These are phyloP conservation scores for Cercophora scortea DNA, from an alignment of 495 filamentous ascomycete species.

Conservation along the genomic window DNA sequence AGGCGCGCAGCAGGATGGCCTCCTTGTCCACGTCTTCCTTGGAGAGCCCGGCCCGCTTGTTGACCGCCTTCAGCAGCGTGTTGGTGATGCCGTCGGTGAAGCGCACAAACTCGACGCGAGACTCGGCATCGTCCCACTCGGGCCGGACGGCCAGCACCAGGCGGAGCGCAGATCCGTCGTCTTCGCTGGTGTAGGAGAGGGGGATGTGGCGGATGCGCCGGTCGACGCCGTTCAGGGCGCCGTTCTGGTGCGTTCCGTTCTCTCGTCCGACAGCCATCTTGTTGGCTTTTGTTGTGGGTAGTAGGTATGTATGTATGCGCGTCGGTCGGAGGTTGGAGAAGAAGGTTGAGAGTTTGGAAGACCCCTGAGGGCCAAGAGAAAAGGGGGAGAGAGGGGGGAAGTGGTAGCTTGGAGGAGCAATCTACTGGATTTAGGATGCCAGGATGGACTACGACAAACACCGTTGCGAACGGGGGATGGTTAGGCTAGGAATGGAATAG, in stretches of 20 bases:
- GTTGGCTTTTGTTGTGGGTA: no score
- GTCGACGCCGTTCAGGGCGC: slow-evolving; percentile 13
- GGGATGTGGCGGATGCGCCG: slow-evolving; percentile 51
- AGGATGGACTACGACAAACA: no score
- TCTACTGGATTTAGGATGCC: no score
- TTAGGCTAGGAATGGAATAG: no score
- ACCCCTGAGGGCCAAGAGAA: no score
- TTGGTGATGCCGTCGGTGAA: slow-evolving; percentile 99
- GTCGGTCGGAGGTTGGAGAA: no score
- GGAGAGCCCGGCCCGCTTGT: slow-evolving; percentile 66
- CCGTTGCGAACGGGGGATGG: no score
- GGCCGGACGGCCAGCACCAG: slow-evolving; percentile 75
- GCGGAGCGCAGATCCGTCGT: slow-evolving; percentile 66
- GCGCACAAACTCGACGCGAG: slow-evolving; percentile 76
- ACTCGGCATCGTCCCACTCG: slow-evolving; percentile 68
- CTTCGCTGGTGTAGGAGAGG: slow-evolving; percentile 64
- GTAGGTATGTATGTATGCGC: no score
- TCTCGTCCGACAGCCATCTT: slow-evolving; percentile 20
- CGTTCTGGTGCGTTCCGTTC: slow-evolving; percentile 14
- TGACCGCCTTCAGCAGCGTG: slow-evolving; percentile 83
- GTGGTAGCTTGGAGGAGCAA: no score
- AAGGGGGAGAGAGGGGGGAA: no score
- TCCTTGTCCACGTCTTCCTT: slow-evolving; percentile 75
- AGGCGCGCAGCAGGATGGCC: slow-evolving; percentile 85
- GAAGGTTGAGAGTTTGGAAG: no score